Base-by-base conservation (phyloP, 108 stramenopile genomes). In the Pseudonitzschia multistriata region DNA sequence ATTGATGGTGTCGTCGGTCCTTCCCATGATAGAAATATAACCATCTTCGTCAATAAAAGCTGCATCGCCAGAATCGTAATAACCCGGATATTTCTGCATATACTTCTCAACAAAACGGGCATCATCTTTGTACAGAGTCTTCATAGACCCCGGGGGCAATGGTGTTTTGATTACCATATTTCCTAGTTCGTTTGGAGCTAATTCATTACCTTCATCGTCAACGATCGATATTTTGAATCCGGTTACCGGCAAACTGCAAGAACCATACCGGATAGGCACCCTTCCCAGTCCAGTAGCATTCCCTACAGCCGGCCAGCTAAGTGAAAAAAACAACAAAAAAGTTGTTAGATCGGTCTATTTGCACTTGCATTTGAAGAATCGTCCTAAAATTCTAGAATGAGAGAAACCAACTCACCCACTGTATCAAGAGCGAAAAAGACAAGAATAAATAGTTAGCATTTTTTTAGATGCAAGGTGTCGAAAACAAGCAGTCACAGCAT, bases 1-100 rank as follows among this genome's bases (percentile, higher is more conserved):
- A 30, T 88, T 88, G 57, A 93, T 90, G 0, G 87, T 72, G 63
- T 94, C 93, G 49, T 91, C 90, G 0, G 82, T 82, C 42, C 93
- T 71, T 25, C 84, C 78, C 88, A 91, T 85, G 50, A 94, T 81
- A 37, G 74, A 76, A 42, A 89, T 66, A 72, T 89, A 89, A 13
- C 92, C 92, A 70, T 89, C 78, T 34, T 85, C 84, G 66, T 94
- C 89, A 29, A 85, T 37, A 47, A 79, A 73, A 5, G 85, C 88
- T 2, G 84, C 73, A 74, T 94, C 90, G 30, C 86, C 88, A 14
- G 88, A 81, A 21, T 75, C 76, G 54, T 89, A 87, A 69, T 85
- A 91, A 19, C 92, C 92, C 4, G 87, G 81, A 68, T 68, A 82
- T 31, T 73, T 75, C 7, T 67, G 37, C 57, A 88, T 56, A 70